Evolutionary conservation across 163 green algal genomes (phyloP).

Genomic region (Scenedesmus sp.): DNA sequence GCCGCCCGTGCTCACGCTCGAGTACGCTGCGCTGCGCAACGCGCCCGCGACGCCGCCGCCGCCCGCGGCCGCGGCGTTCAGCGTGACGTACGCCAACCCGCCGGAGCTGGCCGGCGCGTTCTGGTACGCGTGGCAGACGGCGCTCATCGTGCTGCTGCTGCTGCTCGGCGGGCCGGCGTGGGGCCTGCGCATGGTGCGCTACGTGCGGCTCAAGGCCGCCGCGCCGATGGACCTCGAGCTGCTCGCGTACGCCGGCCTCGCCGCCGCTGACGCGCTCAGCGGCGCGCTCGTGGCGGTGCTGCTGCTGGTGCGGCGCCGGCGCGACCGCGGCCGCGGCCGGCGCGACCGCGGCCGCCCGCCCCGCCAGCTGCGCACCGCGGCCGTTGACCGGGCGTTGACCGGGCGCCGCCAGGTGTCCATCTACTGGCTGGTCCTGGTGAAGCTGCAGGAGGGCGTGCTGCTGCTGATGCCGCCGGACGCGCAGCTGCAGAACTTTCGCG

Average conservation of each 20-base stretch:
- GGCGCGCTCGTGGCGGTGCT: slow-evolving; percentile 58
- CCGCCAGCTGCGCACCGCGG: too few species aligned
- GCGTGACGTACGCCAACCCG: slow-evolving; percentile 47
- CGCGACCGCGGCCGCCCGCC: too few species aligned
- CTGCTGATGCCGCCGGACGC: slow-evolving; percentile 61
- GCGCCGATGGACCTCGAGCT: slow-evolving; percentile 52
- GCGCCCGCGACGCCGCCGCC: not conserved
- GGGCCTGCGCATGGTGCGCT: slow-evolving; percentile 33
- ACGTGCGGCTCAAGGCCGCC: slow-evolving; percentile 20
- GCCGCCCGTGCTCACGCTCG: slow-evolving; percentile 58
- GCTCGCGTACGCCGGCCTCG: slow-evolving; percentile 50
- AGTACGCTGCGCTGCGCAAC: slow-evolving; percentile 30
- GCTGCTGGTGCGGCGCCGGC: slow-evolving; percentile 48
- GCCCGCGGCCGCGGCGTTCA: slow-evolving; percentile 6
- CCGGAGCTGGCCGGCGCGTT: slow-evolving; percentile 39
- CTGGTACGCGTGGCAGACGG: slow-evolving; percentile 57
- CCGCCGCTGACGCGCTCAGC: slow-evolving; percentile 53
- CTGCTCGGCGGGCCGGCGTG: slow-evolving; percentile 36
- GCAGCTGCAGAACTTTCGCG: slow-evolving; percentile 60
- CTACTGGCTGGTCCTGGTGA: slow-evolving; percentile 80
- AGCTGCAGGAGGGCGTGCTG: slow-evolving; percentile 67
- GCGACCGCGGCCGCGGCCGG: too few species aligned
- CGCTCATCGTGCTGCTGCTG: slow-evolving; percentile 62
- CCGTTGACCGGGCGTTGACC: too few species aligned
- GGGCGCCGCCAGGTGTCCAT: slow-evolving; percentile 55